Evolutionary conservation across 2,329 filamentous ascomycete genomes (phyloP), one percentile per base, ranked within the genome.

Genomic region (Pseudogymnoascus sp.): DNA sequence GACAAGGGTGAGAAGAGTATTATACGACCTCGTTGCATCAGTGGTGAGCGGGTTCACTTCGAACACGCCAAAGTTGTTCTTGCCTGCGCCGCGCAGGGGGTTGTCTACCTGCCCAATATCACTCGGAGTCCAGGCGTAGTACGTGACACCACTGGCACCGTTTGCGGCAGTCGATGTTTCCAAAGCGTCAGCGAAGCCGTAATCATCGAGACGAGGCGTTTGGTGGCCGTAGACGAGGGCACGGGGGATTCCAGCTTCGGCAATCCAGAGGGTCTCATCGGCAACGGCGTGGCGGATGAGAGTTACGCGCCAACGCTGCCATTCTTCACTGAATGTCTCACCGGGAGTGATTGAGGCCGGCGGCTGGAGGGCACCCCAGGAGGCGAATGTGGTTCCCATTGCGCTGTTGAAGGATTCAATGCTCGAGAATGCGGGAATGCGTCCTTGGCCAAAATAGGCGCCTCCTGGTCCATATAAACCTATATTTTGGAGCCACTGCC

Each of bases 261-360:
- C 65, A 26, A 66, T 63, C 64, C 65, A 67, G 0, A 64, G 19
- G 11, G 64, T 66, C 33, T 66, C 61, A 47, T 67, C 65, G 40
- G 62, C 59, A 10, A 64, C 63, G 6, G 64, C 50, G 33, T 67
- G 62, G 11, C 64, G 26, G 24, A 67, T 66, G 35, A 65, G 38
- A 11, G 42, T 60, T 10, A 67, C 61, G 29, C 64, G 56, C 65
- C 64, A 67, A 29, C 64, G 29, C 56, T 67, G 31, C 64, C 63
- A 67, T 35, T 67, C 65, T 37, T 67, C 65, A 29, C 21, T 61
- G 29, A 66, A 65, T 19, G 33, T 26, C 44, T 62, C 14, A 21
- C 65, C 65, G 19, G 65, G 65, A 1, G 63, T 62, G 16, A 66
- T 44, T n/a, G 44, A 38, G 11, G 19, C 56, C 5, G 65, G 65